Percentiles rank a stretch among this genome's conserved stretches.
These are phyloP conservation scores for Phytophthora cactorum DNA, from an alignment of 352 stramenopile genomes.

Conservation along the genomic window DNA sequence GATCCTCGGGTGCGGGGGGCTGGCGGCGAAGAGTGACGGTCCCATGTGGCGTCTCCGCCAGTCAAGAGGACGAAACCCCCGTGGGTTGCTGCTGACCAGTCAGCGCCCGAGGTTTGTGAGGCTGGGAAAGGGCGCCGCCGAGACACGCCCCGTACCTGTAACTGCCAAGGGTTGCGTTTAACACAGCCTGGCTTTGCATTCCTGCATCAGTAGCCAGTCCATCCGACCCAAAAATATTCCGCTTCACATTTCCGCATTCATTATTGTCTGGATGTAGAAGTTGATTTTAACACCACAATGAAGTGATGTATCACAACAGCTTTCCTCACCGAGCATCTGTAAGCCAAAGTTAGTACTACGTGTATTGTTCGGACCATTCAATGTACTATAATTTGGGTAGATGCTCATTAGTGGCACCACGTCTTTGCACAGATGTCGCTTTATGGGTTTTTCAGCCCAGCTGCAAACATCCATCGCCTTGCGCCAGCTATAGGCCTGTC, in stretches of 20 bases:
- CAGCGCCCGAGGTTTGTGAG: constrained; percentile 13
- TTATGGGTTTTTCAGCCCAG: background rate
- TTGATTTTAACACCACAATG: no score
- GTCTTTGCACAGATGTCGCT: constrained; percentile 25
- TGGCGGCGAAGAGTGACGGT: constrained; percentile 1
- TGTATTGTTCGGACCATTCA: no score
- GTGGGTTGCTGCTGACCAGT: constrained; percentile 40
- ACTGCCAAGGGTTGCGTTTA: constrained; percentile 25
- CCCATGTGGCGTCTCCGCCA: constrained; percentile 37
- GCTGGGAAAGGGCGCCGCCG: constrained; percentile 35
- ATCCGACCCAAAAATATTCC: background rate
- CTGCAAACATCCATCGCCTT: background rate
- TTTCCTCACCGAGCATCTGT: no score
- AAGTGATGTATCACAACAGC: no score
- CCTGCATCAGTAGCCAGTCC: constrained; percentile 29
- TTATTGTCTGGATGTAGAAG: no score
- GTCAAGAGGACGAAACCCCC: constrained; percentile 37
- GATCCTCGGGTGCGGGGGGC: background rate
- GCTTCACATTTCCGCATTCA: background rate
- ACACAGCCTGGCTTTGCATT: constrained; percentile 20
- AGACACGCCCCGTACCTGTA: constrained; percentile 1
- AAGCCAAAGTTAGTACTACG: no score
- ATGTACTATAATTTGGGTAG: no score
- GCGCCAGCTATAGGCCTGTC: constrained; percentile 20
- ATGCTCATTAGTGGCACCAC: constrained; percentile 3